Evolutionary conservation across 2,329 filamentous ascomycete species (phyloP), one percentile per base, ranked within the genome.

Genomic region (Alternaria angustiovoidea): DNA sequence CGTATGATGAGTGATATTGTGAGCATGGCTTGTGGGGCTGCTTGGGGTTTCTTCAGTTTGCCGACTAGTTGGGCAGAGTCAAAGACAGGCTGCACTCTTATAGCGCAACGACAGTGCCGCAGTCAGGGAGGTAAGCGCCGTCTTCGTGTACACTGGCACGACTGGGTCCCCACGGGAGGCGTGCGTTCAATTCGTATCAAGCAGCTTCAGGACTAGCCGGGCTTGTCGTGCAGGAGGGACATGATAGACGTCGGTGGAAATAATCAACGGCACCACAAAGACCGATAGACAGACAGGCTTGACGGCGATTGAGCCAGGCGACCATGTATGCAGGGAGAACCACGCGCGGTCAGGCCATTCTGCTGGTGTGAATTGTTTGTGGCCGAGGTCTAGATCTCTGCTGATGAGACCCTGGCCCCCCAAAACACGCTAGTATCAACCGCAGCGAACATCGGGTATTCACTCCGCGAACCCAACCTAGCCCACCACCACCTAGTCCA

Each of bases 391-490:
- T 59, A 59, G 57, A 59, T 53, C 34, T 43, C 51, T 22, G 46
- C 46, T 56, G 28, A 38, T 51, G 44, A 38, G 44, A 56, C 57
- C 22, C 36, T 28, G 38, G 38, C 20, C 22, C 36, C n/a, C 46
- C 28, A 46, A 51, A 44, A 34, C 32, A 43, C 55, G 47, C 57
- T 55, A 59, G 51, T 18, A 46, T 51, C 51, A 51, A 59, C 57
- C 43, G 57, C 57, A 59, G 57, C 57, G 36, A 59, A 54, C 57
- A 46, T 48, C 57, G 52, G 57, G 52, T 43, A 55, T 38, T 55
- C 43, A 49, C 44, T 59, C 51, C 51, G 51, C 38, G n/a, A 51
- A 36, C 49, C 55, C 55, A 54, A 51, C 24, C 48, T 42, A 39
- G 44, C 49, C 49, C 42, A 58, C 55, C 34, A n/a, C 36, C 36